Conservation (phyloP, 176 grass and related monocot genomes). For the Carex scoparia region DNA sequence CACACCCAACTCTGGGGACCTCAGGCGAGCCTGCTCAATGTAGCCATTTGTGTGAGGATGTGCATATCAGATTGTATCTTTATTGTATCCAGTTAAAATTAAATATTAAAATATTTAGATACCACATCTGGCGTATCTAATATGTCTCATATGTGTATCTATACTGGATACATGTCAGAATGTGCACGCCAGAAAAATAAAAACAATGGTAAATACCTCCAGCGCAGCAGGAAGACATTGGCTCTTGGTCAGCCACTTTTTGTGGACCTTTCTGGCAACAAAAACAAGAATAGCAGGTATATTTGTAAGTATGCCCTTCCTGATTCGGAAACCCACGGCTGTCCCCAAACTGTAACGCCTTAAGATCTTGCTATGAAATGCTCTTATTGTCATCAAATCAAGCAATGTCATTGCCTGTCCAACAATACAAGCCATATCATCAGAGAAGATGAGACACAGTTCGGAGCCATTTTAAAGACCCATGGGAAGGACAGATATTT, state of each 20-base stretch:
- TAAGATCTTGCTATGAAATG: constrained; percentile 97
- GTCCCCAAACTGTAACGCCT: constrained; percentile 81
- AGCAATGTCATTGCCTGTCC: constrained; percentile 69
- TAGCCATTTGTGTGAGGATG: neutral
- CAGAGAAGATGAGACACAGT: neutral
- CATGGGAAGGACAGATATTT: neutral
- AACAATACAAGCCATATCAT: neutral
- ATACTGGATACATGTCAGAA: neutral
- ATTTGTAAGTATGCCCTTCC: constrained; percentile 66
- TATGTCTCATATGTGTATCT: neutral
- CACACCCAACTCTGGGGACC: neutral
- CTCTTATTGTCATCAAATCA: constrained; percentile 97
- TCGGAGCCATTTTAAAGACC: neutral
- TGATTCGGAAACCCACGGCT: constrained; percentile 90
- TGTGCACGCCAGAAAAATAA: neutral
- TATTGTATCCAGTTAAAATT: neutral
- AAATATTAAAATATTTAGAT: neutral
- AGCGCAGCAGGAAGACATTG: constrained; percentile 86
- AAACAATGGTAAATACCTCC: constrained; percentile 37
- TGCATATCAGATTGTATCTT: neutral
- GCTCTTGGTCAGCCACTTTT: constrained; percentile 62
- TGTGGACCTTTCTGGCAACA: constrained; percentile 90
- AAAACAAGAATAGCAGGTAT: constrained; percentile 90
- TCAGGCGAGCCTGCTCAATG: neutral
- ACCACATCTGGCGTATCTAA: neutral